Percentiles rank a stretch among this genome's conserved stretches.
phyloP scores from a whole-genome alignment of 352 stramenopile species.

The Globisporangium radiosum region DNA sequence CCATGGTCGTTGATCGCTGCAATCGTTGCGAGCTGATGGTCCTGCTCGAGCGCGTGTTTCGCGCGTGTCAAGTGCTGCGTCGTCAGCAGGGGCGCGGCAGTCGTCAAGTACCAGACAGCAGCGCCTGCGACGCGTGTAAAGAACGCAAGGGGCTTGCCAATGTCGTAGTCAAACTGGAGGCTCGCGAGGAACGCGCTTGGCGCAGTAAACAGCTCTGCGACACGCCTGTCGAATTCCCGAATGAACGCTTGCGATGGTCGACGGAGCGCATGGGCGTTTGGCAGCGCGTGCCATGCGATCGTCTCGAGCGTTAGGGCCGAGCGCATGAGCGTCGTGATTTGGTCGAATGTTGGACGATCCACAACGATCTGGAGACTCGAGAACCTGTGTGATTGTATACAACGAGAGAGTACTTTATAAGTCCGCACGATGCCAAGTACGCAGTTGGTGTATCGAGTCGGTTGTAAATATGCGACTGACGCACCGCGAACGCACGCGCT shows the following conservation, averaged over 20 bases:
- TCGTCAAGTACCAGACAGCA: conserved; percentile 40
- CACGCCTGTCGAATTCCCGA: conserved; percentile 29
- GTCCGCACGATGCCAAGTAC: neutral
- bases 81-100: conserved; percentile 28
- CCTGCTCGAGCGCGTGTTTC: conserved; percentile 55
- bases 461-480: neutral
- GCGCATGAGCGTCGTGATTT: conserved; percentile 40
- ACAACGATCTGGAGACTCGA: conserved; percentile 79
- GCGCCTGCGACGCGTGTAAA: conserved; percentile 55
- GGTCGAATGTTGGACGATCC: conserved; percentile 42
- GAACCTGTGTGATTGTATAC: conserved; percentile 31
- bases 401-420: neutral
- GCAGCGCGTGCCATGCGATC: conserved; percentile 21
- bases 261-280: conserved; percentile 5
- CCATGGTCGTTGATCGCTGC: conserved; percentile 53
- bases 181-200: conserved; percentile 37
- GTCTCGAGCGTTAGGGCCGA: conserved; percentile 30
- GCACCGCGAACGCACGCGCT: conserved; percentile 70
- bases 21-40: conserved; percentile 71
- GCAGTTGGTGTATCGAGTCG: neutral
- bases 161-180: conserved; percentile 74
- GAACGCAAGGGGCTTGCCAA: conserved; percentile 56
- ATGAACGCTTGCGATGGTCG: conserved; percentile 26
- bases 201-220: conserved; percentile 27
- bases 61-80: conserved; percentile 40